Conservation (phyloP, 2,329 filamentous ascomycete species). For the Colletotrichum magnum region DNA sequence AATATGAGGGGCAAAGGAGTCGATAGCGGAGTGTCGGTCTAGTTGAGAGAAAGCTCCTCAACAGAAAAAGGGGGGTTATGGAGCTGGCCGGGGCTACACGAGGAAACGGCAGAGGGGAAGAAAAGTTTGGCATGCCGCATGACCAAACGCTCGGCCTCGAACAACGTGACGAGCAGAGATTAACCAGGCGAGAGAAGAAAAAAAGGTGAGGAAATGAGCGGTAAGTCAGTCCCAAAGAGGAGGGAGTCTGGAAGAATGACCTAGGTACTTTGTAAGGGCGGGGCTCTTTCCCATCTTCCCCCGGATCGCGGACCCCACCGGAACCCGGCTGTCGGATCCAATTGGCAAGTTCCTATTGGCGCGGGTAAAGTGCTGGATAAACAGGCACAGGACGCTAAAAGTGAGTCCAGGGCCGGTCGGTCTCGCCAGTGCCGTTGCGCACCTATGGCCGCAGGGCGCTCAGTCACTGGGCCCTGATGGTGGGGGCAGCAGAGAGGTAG, state of each 20-base stretch:
- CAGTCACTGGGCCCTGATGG: no score
- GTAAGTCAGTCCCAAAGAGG: conserved; percentile 16
- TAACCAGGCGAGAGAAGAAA: background rate
- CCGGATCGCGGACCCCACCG: conserved; percentile 25
- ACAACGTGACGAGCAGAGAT: conserved; percentile 13
- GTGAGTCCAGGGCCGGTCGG: conserved; percentile 4
- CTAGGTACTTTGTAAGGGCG: background rate
- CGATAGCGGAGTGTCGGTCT: background rate
- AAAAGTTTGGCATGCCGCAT: conserved; percentile 21
- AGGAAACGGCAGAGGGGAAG: background rate
- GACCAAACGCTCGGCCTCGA: conserved; percentile 6
- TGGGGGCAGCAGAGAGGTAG: background rate
- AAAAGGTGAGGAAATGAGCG: conserved; percentile 21
- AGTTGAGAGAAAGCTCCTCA: background rate
- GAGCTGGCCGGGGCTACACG: background rate
- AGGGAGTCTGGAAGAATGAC: conserved; percentile 6
- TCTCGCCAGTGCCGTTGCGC: conserved; percentile 33
- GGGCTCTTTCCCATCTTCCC: conserved; percentile 10
- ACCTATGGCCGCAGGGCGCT: conserved; percentile 20
- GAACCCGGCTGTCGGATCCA: conserved; percentile 31
- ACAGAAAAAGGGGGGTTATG: conserved; percentile 19
- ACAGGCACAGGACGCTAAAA: conserved; percentile 29
- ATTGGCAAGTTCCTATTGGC: conserved; percentile 26
- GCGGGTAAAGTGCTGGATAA: conserved; percentile 40
- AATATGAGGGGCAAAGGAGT: background rate